Evolutionary conservation across 2,329 filamentous ascomycete species (phyloP).

Genomic region (Talaromyces sp.): DNA sequence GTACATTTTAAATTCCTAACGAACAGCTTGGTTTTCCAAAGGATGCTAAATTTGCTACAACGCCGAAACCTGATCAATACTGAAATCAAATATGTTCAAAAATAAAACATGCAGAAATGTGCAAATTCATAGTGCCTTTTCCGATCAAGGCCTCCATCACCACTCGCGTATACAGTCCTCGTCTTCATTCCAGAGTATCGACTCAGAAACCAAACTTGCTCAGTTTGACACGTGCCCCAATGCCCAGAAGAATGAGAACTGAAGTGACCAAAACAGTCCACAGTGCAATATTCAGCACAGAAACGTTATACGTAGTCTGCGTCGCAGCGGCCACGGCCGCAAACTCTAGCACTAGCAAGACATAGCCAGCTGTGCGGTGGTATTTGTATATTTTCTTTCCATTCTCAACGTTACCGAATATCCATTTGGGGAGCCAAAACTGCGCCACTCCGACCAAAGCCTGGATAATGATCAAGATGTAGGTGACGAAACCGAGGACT

Average conservation of each 20-base stretch:
- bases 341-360: slow-evolving; percentile 66
- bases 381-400: slow-evolving; percentile 89
- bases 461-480: slow-evolving; percentile 68
- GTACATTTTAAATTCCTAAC: neutral
- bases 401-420: slow-evolving; percentile 75
- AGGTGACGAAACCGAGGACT: slow-evolving; percentile 74
- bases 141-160: neutral
- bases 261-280: slow-evolving; percentile 71
- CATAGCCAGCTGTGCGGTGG: slow-evolving; percentile 75
- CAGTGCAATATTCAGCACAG: slow-evolving; percentile 66
- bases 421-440: slow-evolving; percentile 63
- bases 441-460: slow-evolving; percentile 77
- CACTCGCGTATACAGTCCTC: neutral
- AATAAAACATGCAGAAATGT: neutral
- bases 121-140: neutral
- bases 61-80: neutral
- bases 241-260: slow-evolving; percentile 65
- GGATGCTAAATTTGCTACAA: neutral
- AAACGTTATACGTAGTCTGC: slow-evolving; percentile 69
- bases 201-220: slow-evolving; percentile 64
- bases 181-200: neutral
- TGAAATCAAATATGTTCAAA: neutral
- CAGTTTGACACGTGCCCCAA: slow-evolving; percentile 75
- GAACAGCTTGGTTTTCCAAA: neutral
- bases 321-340: slow-evolving; percentile 72